These are phyloP conservation scores for Phytopythium kandeliae DNA, from an alignment of 352 stramenopile genomes.

Conservation along the genomic window DNA sequence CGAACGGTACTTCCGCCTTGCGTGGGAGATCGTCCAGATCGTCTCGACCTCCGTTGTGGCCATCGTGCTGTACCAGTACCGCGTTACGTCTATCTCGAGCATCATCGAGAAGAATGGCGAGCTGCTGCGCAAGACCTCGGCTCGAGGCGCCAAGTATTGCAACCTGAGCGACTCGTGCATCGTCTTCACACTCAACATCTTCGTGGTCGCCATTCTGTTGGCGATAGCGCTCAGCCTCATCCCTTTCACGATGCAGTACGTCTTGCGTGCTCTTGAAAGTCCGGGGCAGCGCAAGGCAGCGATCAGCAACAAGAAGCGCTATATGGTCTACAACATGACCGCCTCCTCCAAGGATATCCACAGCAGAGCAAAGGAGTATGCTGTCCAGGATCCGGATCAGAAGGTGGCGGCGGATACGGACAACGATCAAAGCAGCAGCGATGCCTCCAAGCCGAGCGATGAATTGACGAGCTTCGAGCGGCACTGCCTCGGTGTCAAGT, in stretches of 20 bases:
- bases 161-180: constrained; percentile 22
- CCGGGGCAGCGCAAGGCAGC: neutral
- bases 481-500: constrained; percentile 14
- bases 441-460: neutral
- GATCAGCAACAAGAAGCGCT: neutral
- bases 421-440: too few species aligned
- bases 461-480: constrained; percentile 17
- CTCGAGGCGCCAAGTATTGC: constrained; percentile 18
- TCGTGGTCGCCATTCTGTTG: constrained; percentile 12
- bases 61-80: constrained; percentile 12
- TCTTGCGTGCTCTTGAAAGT: constrained; percentile 1
- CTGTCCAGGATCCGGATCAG: neutral
- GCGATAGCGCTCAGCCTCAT: constrained; percentile 16
- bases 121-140: constrained; percentile 21
- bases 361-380: neutral
- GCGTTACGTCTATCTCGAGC: constrained; percentile 13
- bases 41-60: constrained; percentile 10
- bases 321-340: neutral
- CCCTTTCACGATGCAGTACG: constrained; percentile 5
- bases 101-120: constrained; percentile 23
- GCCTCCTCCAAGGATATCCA: neutral
- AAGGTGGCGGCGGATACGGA: neutral
- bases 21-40: constrained; percentile 23
- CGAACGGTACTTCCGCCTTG: constrained; percentile 19
- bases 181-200: constrained; percentile 20